A percentile compares a stretch with the other conserved stretches of the same genome.
phyloP scores from a whole-genome alignment of 2,329 filamentous ascomycete genomes.

The Akanthomyces uredinophilus region DNA sequence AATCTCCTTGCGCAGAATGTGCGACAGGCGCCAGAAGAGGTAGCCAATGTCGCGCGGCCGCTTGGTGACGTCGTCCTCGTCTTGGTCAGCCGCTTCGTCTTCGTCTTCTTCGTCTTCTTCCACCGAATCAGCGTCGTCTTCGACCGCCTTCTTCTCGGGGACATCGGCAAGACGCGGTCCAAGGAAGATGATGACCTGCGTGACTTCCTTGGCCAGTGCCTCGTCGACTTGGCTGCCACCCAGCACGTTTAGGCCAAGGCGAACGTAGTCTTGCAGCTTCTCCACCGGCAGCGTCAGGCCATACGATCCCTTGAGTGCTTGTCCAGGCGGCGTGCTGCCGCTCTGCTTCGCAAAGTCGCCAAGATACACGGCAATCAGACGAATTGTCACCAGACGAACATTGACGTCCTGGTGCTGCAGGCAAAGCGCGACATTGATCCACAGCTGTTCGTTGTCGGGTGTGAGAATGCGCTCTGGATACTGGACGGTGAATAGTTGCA shows the following conservation, averaged over 20 bases:
- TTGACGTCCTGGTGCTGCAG: constrained; percentile 67
- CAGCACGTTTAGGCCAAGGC: constrained; percentile 48
- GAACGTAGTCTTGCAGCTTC: constrained; percentile 57
- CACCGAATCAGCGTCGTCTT: constrained; percentile 40
- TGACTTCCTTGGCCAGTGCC: constrained; percentile 69
- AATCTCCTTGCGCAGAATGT: constrained; percentile 72
- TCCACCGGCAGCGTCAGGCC: constrained; percentile 63
- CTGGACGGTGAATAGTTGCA: constrained; percentile 61
- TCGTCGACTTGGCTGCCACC: constrained; percentile 62
- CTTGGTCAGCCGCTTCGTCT: constrained; percentile 28
- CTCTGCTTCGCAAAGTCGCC: constrained; percentile 67
- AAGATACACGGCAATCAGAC: constrained; percentile 71
- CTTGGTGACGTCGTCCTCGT: constrained; percentile 34
- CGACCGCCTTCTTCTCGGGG: constrained; percentile 39
- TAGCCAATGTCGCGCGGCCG: constrained; percentile 51
- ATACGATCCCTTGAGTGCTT: constrained; percentile 63
- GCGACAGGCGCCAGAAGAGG: constrained; percentile 72
- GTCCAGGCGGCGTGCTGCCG: constrained; percentile 38
- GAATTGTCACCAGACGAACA: constrained; percentile 73
- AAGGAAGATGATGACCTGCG: constrained; percentile 79
- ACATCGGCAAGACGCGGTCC: constrained; percentile 49
- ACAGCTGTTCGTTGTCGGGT: constrained; percentile 57
- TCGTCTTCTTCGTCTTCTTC: constrained; percentile 38
- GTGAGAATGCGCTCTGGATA: constrained; percentile 62
- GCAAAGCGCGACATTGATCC: constrained; percentile 62